Base-by-base conservation (phyloP, 192 early-diverging fungal species). In the Mortierella alpina region DNA sequence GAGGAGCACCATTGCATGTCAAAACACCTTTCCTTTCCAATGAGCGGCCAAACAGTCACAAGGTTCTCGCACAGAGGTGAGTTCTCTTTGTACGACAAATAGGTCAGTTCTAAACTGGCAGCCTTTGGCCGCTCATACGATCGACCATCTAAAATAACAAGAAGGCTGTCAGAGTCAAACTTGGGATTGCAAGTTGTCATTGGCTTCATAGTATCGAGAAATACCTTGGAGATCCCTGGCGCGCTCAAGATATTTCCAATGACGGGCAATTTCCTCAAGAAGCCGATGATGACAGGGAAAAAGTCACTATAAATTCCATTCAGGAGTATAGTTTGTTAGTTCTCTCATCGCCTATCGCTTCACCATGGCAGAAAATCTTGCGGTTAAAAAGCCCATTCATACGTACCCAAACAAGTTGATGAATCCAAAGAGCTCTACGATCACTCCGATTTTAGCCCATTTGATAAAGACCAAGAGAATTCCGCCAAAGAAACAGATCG, bases 361-460 rank as follows among this genome's bases (percentile, higher is more conserved):
- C 11, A 17, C 17, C 6, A 44, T 23, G 17, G 20, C 40, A 20
- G 8, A 68, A 57, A 14, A 41, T 9, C 20, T 9, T 12, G 11
- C 41, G 45, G 59, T 15, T 50, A 59, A 50, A 45, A 54, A 4
- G 31, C 7, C 12, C 40, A 59, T 10, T 12, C 31, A 46, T 80
- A 14, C 44, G 17, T 89, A 96, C 94, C 95, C 97, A 91, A 99
- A 99, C 55, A 99, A 83, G 78, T 99, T 99, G 63, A 99, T 88
- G 78, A 99, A 98, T 9, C 97, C 97, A 89, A 98, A 95, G 17
- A 90, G 77, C 75, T 99, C 97, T 53, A 98, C 87, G 39, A 91
- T 40, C 53, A 99, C 93, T 39, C 97, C 97, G 68, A 96, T 79
- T 40, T 96, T 86, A 39, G 97, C 94, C 92, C 94, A 96, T 81